Percentiles rank a stretch among this genome's conserved stretches.
These are phyloP conservation scores for Talaromyces marneffei DNA, from an alignment of 2,329 filamentous ascomycete species.

Conservation along the genomic window DNA sequence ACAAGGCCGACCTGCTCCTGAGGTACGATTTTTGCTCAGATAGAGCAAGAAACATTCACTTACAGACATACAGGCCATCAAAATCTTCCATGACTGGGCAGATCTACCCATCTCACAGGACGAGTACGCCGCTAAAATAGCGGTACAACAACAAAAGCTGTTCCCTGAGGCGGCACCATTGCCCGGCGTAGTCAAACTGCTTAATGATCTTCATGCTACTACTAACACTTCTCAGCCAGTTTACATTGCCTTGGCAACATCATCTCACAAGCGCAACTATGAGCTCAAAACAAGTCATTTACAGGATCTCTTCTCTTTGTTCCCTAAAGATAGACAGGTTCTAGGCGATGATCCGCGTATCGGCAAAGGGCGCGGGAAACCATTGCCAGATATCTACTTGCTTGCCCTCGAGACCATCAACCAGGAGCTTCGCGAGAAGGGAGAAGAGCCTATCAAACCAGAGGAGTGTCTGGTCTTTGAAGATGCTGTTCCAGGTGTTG, in stretches of 20 bases:
- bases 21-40: constrained; percentile 32
- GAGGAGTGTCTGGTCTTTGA: constrained; percentile 95
- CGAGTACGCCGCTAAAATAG: constrained; percentile 58
- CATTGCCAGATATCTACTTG: constrained; percentile 88
- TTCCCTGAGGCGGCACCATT: constrained; percentile 73
- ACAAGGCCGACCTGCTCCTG: constrained; percentile 58
- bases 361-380: constrained; percentile 76
- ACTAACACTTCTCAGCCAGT: constrained; percentile 44
- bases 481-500: constrained; percentile 87
- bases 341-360: constrained; percentile 82
- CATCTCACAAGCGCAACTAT: constrained; percentile 66
- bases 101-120: constrained; percentile 69
- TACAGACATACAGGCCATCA: constrained; percentile 41
- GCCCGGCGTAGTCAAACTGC: constrained; percentile 67
- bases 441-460: constrained; percentile 60
- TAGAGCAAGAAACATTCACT: constrained; percentile 3
- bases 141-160: constrained; percentile 59
- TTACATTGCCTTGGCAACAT: constrained; percentile 82
- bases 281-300: constrained; percentile 64
- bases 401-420: constrained; percentile 83
- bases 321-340: constrained; percentile 65
- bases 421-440: constrained; percentile 53
- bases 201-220: constrained; percentile 41
- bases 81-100: constrained; percentile 74
- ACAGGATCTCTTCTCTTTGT: constrained; percentile 49